Evolutionary conservation across 257 asterid genomes (phyloP).

Genomic region (Scutellaria galericulata): DNA sequence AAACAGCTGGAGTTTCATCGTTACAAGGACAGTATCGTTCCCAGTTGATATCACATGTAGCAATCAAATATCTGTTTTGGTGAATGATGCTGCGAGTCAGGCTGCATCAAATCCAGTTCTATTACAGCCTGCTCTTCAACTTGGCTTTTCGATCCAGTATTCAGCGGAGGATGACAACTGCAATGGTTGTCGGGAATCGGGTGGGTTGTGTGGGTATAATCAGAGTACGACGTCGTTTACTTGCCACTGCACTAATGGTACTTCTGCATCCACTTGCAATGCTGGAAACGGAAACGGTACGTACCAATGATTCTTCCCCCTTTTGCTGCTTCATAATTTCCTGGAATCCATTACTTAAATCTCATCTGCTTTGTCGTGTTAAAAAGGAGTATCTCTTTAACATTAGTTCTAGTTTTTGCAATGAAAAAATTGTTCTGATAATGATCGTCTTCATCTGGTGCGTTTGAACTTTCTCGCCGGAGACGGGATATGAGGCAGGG

Average conservation of each 20-base stretch:
- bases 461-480: too few relatives aligned
- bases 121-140: conserved; percentile 30
- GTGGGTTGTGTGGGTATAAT: conserved; percentile 59
- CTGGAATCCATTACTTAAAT: too few relatives aligned
- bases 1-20: conserved; percentile 4
- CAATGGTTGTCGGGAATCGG: conserved; percentile 30
- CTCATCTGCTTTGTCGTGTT: too few relatives aligned
- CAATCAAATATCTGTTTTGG: conserved; percentile 33
- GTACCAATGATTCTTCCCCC: neutral
- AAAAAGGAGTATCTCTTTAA: too few relatives aligned
- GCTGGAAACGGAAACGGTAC: conserved; percentile 24
- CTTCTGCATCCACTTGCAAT: conserved; percentile 27
- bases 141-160: conserved; percentile 57
- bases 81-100: conserved; percentile 19
- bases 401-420: too few relatives aligned
- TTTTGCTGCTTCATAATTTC: too few relatives aligned
- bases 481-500: too few relatives aligned
- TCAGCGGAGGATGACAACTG: conserved; percentile 36
- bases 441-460: too few relatives aligned
- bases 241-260: conserved; percentile 37
- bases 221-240: conserved; percentile 32
- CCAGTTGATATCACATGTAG: conserved; percentile 21
- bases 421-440: too few relatives aligned
- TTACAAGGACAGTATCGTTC: neutral
- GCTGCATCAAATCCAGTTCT: neutral